phyloP scores from a whole-genome alignment of 2,329 filamentous ascomycete species.

The Apiospora pterosperma region DNA sequence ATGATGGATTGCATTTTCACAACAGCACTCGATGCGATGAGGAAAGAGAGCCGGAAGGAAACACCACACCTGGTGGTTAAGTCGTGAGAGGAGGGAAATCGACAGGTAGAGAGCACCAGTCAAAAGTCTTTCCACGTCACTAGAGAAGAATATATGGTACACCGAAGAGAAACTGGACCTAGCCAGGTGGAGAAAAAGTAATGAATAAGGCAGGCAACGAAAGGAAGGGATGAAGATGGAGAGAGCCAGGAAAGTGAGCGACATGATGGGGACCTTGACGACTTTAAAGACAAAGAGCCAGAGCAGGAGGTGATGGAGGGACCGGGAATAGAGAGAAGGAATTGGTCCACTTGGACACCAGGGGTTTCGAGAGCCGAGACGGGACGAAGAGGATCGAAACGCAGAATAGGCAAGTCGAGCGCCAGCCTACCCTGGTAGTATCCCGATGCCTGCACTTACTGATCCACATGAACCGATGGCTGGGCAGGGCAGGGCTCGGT shows the following conservation, averaged over 20 bases:
- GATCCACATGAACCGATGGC: not conserved
- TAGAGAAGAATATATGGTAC: not conserved
- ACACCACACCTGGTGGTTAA: constrained; percentile 23
- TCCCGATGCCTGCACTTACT: not conserved
- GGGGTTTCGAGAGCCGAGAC: not conserved
- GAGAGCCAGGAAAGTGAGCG: not conserved
- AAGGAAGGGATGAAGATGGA: not conserved
- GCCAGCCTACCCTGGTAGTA: not conserved
- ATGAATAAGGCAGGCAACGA: not conserved
- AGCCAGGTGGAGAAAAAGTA: not conserved
- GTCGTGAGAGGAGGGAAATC: constrained; percentile 13
- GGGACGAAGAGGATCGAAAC: constrained; percentile 2
- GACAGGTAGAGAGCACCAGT: constrained; percentile 8
- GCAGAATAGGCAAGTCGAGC: not conserved
- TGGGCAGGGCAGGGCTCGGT: too few relatives aligned
- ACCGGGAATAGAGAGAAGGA: not conserved
- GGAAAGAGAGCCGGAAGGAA: constrained; percentile 7
- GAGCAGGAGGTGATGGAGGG: too few relatives aligned
- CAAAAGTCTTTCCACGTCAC: not conserved
- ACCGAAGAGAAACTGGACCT: constrained; percentile 3
- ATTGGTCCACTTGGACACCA: not conserved
- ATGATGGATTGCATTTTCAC: constrained; percentile 22
- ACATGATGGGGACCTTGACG: not conserved
- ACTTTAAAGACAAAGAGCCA: not conserved
- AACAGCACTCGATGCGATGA: constrained; percentile 8